These are phyloP conservation scores for Cryphonectria nitschkei DNA, from an alignment of 2,329 filamentous ascomycete genomes.

Conservation along the genomic window DNA sequence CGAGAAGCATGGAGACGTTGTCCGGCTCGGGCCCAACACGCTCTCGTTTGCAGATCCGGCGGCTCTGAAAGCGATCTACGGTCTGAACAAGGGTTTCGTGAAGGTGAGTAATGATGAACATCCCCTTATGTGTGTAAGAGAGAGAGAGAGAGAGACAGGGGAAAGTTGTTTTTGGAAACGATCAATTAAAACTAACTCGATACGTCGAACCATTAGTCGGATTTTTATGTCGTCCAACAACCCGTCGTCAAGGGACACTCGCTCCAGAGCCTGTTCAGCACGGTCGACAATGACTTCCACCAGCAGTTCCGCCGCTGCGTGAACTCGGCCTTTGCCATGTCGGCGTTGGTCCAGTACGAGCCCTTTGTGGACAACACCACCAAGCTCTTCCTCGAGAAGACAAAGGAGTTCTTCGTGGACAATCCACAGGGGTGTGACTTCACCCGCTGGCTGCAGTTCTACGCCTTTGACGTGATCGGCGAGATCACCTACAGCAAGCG, in stretches of 20 bases:
- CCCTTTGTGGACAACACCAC: slow-evolving; percentile 79
- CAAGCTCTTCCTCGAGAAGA: slow-evolving; percentile 69
- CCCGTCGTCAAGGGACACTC: slow-evolving; percentile 69
- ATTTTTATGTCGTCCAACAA: slow-evolving; percentile 81
- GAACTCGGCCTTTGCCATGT: slow-evolving; percentile 79
- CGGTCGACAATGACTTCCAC: slow-evolving; percentile 75
- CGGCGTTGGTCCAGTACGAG: slow-evolving; percentile 75
- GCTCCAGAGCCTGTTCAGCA: slow-evolving; percentile 76
- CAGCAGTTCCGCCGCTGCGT: slow-evolving; percentile 75
- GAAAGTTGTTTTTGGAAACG: too few relatives aligned
- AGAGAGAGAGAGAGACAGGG: too few relatives aligned
- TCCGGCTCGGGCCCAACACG: slow-evolving; percentile 44
- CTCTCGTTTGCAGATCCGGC: slow-evolving; percentile 40
- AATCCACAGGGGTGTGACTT: slow-evolving; percentile 61
- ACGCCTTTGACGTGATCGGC: slow-evolving; percentile 81
- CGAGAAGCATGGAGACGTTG: slow-evolving; percentile 42
- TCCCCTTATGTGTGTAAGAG: slow-evolving; percentile 42
- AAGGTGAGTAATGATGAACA: slow-evolving; percentile 61
- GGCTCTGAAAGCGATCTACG: slow-evolving; percentile 53
- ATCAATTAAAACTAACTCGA: background rate
- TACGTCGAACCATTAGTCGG: slow-evolving; percentile 54
- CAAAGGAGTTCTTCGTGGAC: slow-evolving; percentile 57
- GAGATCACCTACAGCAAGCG: slow-evolving; percentile 77
- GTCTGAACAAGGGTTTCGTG: slow-evolving; percentile 77
- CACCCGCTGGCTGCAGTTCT: slow-evolving; percentile 75